These are phyloP conservation scores for Diaporthe batatas DNA, from an alignment of 2,329 filamentous ascomycete species.

Conservation along the genomic window DNA sequence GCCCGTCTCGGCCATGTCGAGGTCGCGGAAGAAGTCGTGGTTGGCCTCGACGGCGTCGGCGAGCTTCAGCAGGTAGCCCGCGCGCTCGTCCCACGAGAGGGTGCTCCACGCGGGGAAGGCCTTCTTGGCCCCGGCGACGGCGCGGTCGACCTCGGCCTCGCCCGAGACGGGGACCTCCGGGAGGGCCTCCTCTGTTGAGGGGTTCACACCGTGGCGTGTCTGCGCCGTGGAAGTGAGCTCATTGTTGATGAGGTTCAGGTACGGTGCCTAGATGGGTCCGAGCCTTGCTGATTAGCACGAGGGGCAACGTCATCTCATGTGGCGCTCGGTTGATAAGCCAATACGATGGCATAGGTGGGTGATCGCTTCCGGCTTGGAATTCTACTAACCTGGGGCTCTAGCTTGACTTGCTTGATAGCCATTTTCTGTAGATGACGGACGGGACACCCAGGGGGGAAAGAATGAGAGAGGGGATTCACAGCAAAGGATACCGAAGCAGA, in stretches of 20 bases:
- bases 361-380: not conserved
- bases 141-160: slow-evolving; percentile 60
- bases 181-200: slow-evolving; percentile 60
- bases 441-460: not conserved
- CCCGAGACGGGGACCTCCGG: slow-evolving; percentile 62
- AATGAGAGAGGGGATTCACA: not conserved
- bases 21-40: slow-evolving; percentile 37
- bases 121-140: slow-evolving; percentile 59
- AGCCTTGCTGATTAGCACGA: not conserved
- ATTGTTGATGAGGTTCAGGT: slow-evolving; percentile 64
- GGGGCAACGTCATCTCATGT: not conserved
- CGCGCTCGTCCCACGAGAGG: slow-evolving; percentile 41
- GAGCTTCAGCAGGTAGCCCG: slow-evolving; percentile 30
- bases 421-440: not conserved
- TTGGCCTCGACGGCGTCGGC: slow-evolving; percentile 41
- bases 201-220: slow-evolving; percentile 62
- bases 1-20: slow-evolving; percentile 41
- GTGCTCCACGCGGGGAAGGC: slow-evolving; percentile 61
- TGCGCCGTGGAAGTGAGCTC: slow-evolving; percentile 57
- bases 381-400: not conserved
- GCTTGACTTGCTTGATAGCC: slow-evolving; percentile 4
- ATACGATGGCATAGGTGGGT: not conserved
- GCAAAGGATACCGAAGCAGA: not conserved
- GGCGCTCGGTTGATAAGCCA: not conserved
- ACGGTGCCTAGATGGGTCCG: slow-evolving; percentile 44